Evolutionary conservation across 495 filamentous ascomycete species (phyloP).

Genomic region (Collariella sp.): DNA sequence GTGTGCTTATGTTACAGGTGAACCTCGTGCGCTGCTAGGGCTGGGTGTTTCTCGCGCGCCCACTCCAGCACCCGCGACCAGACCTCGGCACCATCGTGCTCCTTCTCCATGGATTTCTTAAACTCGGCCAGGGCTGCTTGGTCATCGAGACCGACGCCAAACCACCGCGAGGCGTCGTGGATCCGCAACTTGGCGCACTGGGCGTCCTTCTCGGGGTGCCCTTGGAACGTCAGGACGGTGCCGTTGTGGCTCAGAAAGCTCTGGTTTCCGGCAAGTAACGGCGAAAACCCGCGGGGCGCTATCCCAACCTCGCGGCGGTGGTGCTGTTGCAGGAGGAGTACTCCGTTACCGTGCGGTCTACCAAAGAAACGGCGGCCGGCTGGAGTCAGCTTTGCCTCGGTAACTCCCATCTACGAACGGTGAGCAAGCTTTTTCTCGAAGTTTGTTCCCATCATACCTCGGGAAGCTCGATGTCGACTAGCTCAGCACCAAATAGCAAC

Average conservation of each 20-base stretch:
- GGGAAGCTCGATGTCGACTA: constrained; percentile 32
- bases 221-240: constrained; percentile 41
- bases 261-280: constrained; percentile 34
- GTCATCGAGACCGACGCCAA: constrained; percentile 28
- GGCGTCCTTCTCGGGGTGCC: constrained; percentile 43
- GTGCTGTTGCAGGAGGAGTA: constrained; percentile 34
- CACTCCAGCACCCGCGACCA: constrained; percentile 38
- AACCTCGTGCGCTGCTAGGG: background rate
- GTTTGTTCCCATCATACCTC: constrained; percentile 24
- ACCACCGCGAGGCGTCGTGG: constrained; percentile 32
- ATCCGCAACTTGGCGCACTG: constrained; percentile 33
- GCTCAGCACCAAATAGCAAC: constrained; percentile 33
- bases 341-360: background rate
- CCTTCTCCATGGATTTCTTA: constrained; percentile 19
- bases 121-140: constrained; percentile 12
- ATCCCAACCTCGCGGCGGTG: constrained; percentile 35
- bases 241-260: constrained; percentile 33
- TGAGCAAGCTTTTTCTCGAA: background rate
- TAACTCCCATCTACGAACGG: constrained; percentile 32
- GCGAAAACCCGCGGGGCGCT: constrained; percentile 25
- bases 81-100: constrained; percentile 36
- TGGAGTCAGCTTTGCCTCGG: constrained; percentile 28
- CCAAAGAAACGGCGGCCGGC: constrained; percentile 33
- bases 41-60: constrained; percentile 24
- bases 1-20: background rate